Conservation (phyloP, 768 basidiomycete genomes). For the Gloeostereum incarnatum region DNA sequence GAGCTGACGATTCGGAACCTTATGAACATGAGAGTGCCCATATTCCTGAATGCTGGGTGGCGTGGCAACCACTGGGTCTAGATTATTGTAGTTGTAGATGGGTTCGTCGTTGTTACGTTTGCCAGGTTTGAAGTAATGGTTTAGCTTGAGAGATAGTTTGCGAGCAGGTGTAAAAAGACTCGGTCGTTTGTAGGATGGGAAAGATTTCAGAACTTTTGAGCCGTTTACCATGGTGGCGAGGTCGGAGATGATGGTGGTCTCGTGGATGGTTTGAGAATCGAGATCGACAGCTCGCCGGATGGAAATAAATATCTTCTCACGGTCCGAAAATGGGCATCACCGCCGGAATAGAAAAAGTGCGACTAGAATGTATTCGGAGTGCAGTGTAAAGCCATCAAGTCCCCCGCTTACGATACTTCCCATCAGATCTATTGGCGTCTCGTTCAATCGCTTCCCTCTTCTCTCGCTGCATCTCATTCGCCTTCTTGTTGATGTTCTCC, state of each 20-base stretch:
- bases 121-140: conserved; percentile 19
- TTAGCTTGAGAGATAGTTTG: conserved; percentile 31
- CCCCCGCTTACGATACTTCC: conserved; percentile 22
- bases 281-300: too few species aligned
- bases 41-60: conserved; percentile 10
- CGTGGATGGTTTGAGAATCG: too few species aligned
- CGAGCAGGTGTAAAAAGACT: conserved; percentile 24
- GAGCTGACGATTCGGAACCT: conserved; percentile 1
- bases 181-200: too few species aligned
- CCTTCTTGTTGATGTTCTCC: conserved; percentile 62
- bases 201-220: too few species aligned
- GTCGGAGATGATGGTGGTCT: too few species aligned
- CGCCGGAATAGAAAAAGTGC: too few species aligned
- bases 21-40: conserved; percentile 2
- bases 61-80: conserved; percentile 16
- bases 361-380: too few species aligned
- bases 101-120: conserved; percentile 16
- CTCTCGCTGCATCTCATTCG: conserved; percentile 60
- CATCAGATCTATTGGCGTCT: conserved; percentile 45
- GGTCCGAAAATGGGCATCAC: too few species aligned
- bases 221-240: too few species aligned
- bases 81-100: conserved; percentile 10
- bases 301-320: too few species aligned
- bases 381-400: too few species aligned
- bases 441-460: conserved; percentile 51